phyloP scores from a whole-genome alignment of 2,329 filamentous ascomycete species.

The Setomelanomma holmii region DNA sequence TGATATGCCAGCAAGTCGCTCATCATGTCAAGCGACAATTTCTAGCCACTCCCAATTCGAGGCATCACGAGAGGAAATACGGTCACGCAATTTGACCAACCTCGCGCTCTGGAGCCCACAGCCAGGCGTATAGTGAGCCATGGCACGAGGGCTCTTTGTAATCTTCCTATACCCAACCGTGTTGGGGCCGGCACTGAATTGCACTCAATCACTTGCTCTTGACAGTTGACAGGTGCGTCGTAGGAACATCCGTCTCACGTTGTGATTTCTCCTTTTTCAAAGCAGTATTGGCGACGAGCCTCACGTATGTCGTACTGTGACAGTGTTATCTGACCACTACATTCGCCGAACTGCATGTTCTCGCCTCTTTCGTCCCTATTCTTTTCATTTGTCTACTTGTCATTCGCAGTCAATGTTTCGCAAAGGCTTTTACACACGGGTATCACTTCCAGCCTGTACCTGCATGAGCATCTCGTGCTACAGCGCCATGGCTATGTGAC shows the following conservation, averaged over 20 bases:
- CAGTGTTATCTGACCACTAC: conserved; percentile 2
- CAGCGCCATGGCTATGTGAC: conserved; percentile 11
- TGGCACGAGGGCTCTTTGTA: neutral
- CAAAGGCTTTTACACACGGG: conserved; percentile 15
- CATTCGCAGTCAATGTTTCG: conserved; percentile 4
- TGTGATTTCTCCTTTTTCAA: conserved; percentile 11
- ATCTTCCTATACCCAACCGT: neutral
- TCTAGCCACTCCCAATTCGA: too few relatives aligned
- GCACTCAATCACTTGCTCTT: conserved; percentile 24
- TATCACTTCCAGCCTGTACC: conserved; percentile 23
- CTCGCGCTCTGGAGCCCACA: too few relatives aligned
- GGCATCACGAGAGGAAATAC: too few relatives aligned
- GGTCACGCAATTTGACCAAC: too few relatives aligned
- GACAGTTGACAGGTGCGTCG: conserved; percentile 30
- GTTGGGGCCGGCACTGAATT: conserved; percentile 1
- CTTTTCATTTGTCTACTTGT: neutral
- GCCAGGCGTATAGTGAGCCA: too few relatives aligned
- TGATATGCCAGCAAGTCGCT: too few relatives aligned
- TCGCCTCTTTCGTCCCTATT: neutral
- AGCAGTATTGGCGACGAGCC: conserved; percentile 11
- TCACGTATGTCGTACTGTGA: neutral
- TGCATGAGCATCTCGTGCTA: conserved; percentile 19
- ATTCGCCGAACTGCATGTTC: neutral
- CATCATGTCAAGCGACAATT: too few relatives aligned
- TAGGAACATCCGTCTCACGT: conserved; percentile 12